These are phyloP conservation scores for Penicillium bovifimosum DNA, from an alignment of 495 filamentous ascomycete genomes.

Conservation along the genomic window DNA sequence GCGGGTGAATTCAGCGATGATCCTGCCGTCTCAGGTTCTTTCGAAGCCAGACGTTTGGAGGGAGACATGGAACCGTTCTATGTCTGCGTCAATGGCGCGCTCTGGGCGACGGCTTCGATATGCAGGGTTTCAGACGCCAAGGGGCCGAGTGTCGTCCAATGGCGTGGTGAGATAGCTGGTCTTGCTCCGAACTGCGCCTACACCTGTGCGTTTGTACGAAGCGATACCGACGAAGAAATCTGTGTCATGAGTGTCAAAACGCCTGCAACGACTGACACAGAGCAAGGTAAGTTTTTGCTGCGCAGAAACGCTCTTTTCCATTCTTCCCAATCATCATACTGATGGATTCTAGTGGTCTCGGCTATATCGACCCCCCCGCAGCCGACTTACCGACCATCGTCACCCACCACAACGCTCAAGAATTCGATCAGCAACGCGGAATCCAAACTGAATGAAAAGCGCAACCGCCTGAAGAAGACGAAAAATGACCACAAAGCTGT, in stretches of 20 bases:
- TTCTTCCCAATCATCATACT: slow-evolving; percentile 1
- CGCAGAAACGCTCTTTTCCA: neutral
- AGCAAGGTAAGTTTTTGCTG: slow-evolving; percentile 45
- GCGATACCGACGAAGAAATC: slow-evolving; percentile 64
- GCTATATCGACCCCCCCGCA: slow-evolving; percentile 42
- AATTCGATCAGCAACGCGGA: slow-evolving; percentile 81
- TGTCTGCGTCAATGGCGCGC: slow-evolving; percentile 80
- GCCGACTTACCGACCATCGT: slow-evolving; percentile 67
- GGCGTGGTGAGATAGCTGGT: slow-evolving; percentile 83
- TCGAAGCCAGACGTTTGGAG: slow-evolving; percentile 31
- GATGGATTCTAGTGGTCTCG: slow-evolving; percentile 30
- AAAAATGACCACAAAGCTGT: slow-evolving; percentile 76
- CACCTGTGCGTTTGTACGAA: slow-evolving; percentile 75
- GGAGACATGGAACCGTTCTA: slow-evolving; percentile 70
- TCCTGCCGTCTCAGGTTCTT: slow-evolving; percentile 23
- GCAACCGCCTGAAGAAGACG: slow-evolving; percentile 63
- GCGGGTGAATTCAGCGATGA: slow-evolving; percentile 62
- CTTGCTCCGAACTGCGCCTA: slow-evolving; percentile 83
- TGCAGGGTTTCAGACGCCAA: slow-evolving; percentile 46
- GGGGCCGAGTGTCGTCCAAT: slow-evolving; percentile 49
- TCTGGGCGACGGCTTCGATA: slow-evolving; percentile 80
- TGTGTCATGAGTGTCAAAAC: slow-evolving; percentile 79
- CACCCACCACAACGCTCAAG: slow-evolving; percentile 83
- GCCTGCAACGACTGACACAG: slow-evolving; percentile 60
- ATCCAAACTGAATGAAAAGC: slow-evolving; percentile 69